Percentiles rank a stretch among this genome's conserved stretches.
phyloP scores from a whole-genome alignment of 2,329 filamentous ascomycete genomes.

The Epichloe festucae region DNA sequence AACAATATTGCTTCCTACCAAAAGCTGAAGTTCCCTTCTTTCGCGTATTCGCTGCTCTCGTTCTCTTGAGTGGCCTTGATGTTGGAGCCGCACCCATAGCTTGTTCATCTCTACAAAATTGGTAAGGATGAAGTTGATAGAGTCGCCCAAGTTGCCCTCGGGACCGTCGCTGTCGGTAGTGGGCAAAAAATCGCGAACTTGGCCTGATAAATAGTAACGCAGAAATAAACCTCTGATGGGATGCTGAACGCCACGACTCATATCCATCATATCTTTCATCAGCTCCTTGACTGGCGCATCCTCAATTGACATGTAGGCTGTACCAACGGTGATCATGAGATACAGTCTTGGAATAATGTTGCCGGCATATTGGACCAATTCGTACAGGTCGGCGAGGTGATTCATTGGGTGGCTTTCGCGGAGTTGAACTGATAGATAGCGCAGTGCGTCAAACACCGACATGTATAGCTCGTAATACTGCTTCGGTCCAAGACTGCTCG shows the following conservation, averaged over 20 bases:
- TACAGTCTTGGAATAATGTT: constrained; percentile 96
- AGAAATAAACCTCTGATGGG: constrained; percentile 90
- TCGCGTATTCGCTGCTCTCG: constrained; percentile 88
- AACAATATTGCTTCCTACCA: constrained; percentile 94
- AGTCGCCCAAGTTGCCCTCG: constrained; percentile 91
- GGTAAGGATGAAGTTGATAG: constrained; percentile 93
- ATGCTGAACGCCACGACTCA: constrained; percentile 96
- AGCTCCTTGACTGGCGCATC: constrained; percentile 98
- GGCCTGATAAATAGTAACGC: constrained; percentile 89
- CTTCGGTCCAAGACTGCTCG: constrained; percentile 93
- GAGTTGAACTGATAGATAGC: constrained; percentile 90
- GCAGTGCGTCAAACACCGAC: constrained; percentile 94
- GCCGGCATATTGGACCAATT: constrained; percentile 93
- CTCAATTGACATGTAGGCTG: constrained; percentile 96
- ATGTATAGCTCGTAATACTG: constrained; percentile 99
- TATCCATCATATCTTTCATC: constrained; percentile 99
- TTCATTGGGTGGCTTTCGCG: constrained; percentile 96
- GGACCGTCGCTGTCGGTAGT: constrained; percentile 74
- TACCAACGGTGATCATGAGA: constrained; percentile 98
- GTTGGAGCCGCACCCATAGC: constrained; percentile 92
- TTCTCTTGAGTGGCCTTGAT: constrained; percentile 93
- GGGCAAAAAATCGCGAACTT: constrained; percentile 82
- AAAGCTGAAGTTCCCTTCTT: constrained; percentile 83
- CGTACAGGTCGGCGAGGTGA: constrained; percentile 94
- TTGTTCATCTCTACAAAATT: constrained; percentile 99